Base-by-base conservation (phyloP, 2,329 filamentous ascomycete genomes). In the Graphilbum sp. region DNA sequence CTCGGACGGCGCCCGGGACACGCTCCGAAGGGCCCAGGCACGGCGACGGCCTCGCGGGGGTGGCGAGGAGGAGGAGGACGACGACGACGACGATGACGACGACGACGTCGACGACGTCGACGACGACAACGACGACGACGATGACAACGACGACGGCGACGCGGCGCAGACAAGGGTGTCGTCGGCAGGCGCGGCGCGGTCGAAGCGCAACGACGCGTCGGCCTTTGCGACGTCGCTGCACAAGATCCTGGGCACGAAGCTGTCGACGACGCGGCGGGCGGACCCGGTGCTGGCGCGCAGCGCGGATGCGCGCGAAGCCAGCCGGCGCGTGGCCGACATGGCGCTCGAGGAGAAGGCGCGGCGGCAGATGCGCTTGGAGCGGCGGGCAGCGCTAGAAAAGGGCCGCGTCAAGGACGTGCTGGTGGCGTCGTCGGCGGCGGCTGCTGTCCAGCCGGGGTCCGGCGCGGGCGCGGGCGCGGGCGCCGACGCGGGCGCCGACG, bases 241-340 rank as follows among this genome's bases (percentile, higher is more conserved):
- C 48, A 93, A 90, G 58, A 95, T 98, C 54, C 69, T 98, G 33
- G 77, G 76, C 40, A 88, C 85, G 36, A 96, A 96, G 60, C 68
- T 96, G 10, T 79, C 86, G 2, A 75, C 73, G 8, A 72, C 80
- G 24, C 85, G 85, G 53, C 80, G 87, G 19, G 69, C 77, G 39
- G 90, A 98, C 54, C 90, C 90, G 0, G 83, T 98, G n/a, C 69
- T 98, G 4, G 79, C 87, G 6, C 79, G 90, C 50, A 88, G 80
- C 54, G 75, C 73, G 43, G 70, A 71, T 11, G 86, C 86, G 2
- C 72, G 76, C 13, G 72, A 83, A 43, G 74, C 81, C 0, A 78
- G 78, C 45, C 75, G 75, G 41, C 74, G 80, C 25, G 69, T 82
- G 10, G 72, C 79, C 1, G 85, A 94, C 51, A 66, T 72, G 38